Conservation (phyloP, 2,329 filamentous ascomycete genomes). For the Curvularia sp. region DNA sequence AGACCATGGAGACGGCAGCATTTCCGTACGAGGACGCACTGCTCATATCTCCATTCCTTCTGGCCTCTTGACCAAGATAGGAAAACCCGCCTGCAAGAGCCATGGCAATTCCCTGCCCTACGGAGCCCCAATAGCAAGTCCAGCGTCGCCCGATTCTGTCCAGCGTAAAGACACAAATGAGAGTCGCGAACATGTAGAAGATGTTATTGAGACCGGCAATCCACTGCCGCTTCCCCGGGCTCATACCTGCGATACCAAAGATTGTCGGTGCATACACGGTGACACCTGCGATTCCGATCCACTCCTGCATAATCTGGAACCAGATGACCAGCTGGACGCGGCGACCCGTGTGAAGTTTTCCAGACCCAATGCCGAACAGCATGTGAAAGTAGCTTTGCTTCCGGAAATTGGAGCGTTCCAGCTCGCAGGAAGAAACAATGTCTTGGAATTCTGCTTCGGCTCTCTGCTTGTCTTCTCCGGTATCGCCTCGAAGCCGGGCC, state of each 20-base stretch:
- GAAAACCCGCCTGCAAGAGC: conserved; percentile 71
- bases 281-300: conserved; percentile 64
- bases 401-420: conserved; percentile 60
- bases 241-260: conserved; percentile 72
- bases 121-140: conserved; percentile 73
- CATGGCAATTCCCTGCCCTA: conserved; percentile 70
- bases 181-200: conserved; percentile 68
- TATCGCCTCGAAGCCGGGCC: conserved; percentile 66
- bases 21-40: conserved; percentile 64
- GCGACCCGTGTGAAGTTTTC: conserved; percentile 69
- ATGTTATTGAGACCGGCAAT: conserved; percentile 58
- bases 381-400: conserved; percentile 69
- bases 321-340: conserved; percentile 74
- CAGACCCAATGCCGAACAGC: conserved; percentile 71
- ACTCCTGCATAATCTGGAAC: conserved; percentile 75
- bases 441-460: conserved; percentile 65
- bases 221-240: conserved; percentile 56
- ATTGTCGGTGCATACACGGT: conserved; percentile 65
- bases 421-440: conserved; percentile 68
- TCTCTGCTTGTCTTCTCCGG: conserved; percentile 58
- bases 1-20: conserved; percentile 74
- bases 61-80: conserved; percentile 60
- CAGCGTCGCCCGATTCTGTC: conserved; percentile 73
- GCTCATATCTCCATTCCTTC: conserved; percentile 54
- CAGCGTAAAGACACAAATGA: conserved; percentile 73